Evolutionary conservation across 352 stramenopile species (phyloP).

Genomic region (Phytophthora palmivora): DNA sequence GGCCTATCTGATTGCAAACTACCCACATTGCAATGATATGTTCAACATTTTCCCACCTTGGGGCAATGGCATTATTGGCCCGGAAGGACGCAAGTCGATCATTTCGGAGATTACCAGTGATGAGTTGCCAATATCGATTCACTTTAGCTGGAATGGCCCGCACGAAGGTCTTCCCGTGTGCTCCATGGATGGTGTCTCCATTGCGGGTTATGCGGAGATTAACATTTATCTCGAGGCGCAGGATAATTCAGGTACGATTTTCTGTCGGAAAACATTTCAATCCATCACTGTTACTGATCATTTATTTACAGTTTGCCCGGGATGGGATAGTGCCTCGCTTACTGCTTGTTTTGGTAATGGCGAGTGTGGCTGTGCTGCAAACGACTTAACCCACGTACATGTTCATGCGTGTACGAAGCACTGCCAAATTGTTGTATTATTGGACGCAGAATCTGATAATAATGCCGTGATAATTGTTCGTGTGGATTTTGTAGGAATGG

Average conservation of each 20-base stretch:
- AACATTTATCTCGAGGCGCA: slow-evolving; percentile 86
- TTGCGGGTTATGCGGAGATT: slow-evolving; percentile 75
- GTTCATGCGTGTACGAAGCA: slow-evolving; percentile 69
- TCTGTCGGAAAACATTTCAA: no score
- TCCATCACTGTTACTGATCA: no score
- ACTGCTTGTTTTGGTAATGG: slow-evolving; percentile 70
- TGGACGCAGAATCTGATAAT: no score
- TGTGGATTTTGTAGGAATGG: slow-evolving; percentile 34
- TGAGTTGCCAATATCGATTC: slow-evolving; percentile 53
- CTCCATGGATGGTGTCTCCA: slow-evolving; percentile 83
- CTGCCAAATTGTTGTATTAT: no score
- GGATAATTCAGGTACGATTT: slow-evolving; percentile 72
- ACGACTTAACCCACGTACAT: slow-evolving; percentile 64
- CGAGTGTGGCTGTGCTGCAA: slow-evolving; percentile 73
- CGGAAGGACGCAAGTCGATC: slow-evolving; percentile 69
- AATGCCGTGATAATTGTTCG: slow-evolving; percentile 11
- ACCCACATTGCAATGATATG: slow-evolving; percentile 88
- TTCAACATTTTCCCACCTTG: slow-evolving; percentile 84
- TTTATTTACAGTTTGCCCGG: slow-evolving; percentile 79
- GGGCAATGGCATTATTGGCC: slow-evolving; percentile 76
- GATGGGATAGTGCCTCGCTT: slow-evolving; percentile 64
- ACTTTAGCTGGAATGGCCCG: slow-evolving; percentile 65
- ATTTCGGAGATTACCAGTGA: slow-evolving; percentile 55
- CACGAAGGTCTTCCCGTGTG: slow-evolving; percentile 67
- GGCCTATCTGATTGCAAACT: slow-evolving; percentile 71